A percentile compares a stretch with the other conserved stretches of the same genome.
Conservation (phyloP, 2,329 filamentous ascomycete species). For the Fusarium sp. region DNA sequence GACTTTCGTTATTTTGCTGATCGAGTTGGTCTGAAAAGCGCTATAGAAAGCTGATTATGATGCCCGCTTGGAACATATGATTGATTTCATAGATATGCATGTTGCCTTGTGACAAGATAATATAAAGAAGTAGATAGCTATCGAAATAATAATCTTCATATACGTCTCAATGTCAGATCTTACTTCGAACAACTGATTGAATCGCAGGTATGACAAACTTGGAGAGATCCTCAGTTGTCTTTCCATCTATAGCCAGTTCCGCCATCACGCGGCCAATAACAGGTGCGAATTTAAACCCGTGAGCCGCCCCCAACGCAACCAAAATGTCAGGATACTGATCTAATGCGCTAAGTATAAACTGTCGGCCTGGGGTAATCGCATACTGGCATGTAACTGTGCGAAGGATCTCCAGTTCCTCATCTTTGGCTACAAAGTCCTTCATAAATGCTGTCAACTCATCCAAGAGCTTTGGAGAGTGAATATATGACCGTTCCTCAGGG, state of each 20-base stretch:
- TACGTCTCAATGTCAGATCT: background rate
- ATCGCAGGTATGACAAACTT: background rate
- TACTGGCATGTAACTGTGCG: background rate
- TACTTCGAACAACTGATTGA: background rate
- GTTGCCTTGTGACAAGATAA: fast-evolving
- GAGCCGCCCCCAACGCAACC: background rate
- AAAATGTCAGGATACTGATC: background rate
- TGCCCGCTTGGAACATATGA: too few relatives aligned
- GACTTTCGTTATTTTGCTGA: too few relatives aligned
- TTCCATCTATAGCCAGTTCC: background rate
- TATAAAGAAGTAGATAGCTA: background rate
- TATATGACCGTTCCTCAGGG: background rate
- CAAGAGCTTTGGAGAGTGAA: background rate
- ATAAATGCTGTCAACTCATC: background rate
- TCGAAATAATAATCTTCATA: fast-evolving
- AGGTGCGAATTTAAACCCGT: constrained; percentile 1
- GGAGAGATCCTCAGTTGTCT: background rate
- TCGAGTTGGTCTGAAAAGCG: too few relatives aligned
- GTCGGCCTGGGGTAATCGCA: background rate
- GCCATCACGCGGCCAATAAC: background rate
- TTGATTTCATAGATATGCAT: too few relatives aligned
- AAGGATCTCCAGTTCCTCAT: background rate
- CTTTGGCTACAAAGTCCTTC: background rate
- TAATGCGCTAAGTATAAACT: background rate
- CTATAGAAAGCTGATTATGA: too few relatives aligned